Percentiles rank a stretch among this genome's conserved stretches.
phyloP scores from a whole-genome alignment of 169 alveolate genomes.

The Eimeria tenella region DNA sequence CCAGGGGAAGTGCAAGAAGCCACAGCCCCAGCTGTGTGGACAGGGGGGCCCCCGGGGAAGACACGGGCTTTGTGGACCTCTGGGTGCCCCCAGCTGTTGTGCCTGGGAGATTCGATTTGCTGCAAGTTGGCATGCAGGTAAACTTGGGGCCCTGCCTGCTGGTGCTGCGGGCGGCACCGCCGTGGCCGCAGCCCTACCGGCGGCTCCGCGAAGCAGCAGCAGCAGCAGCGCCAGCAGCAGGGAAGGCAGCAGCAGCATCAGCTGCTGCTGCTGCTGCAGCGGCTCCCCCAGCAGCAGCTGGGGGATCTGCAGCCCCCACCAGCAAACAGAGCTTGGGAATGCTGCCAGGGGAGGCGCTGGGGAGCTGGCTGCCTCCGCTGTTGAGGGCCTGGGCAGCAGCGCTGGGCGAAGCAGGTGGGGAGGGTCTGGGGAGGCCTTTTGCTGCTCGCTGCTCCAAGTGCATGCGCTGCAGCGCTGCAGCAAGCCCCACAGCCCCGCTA shows the following conservation, averaged over 20 bases:
- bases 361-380: slow-evolving; percentile 15
- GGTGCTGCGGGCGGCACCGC: not conserved
- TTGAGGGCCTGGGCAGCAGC: slow-evolving; percentile 11
- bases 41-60: not conserved
- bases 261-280: not conserved
- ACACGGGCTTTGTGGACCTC: not conserved
- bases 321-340: not conserved
- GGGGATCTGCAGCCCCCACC: not conserved
- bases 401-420: not conserved
- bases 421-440: not conserved
- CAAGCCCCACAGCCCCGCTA: not conserved
- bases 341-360: slow-evolving; percentile 22
- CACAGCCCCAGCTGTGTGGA: not conserved
- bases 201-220: not conserved
- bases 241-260: slow-evolving; percentile 1
- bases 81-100: slow-evolving; percentile 38
- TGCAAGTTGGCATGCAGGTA: slow-evolving; percentile 25
- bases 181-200: slow-evolving; percentile 5
- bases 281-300: slow-evolving; percentile 10
- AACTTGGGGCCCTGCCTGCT: slow-evolving; percentile 51
- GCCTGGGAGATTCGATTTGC: slow-evolving; percentile 6
- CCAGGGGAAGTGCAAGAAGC: not conserved
- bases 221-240: not conserved
- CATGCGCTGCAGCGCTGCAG: slow-evolving; percentile 11
- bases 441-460: slow-evolving; percentile 22